phyloP scores from a whole-genome alignment of 192 early-diverging fungal genomes.

The Chytriomyces sp. region DNA sequence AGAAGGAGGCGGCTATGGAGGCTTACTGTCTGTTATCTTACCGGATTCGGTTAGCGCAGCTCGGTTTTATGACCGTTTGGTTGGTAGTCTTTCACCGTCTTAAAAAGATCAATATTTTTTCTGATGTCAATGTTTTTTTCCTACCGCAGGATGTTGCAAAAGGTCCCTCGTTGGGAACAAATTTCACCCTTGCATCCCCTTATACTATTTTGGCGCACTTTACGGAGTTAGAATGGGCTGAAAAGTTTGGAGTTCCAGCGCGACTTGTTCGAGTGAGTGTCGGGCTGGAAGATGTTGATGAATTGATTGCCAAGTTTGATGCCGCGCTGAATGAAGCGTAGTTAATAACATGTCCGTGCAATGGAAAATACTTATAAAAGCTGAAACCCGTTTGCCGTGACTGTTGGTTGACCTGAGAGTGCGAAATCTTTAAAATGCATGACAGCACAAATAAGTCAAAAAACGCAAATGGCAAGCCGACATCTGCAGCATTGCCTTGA shows the following conservation, averaged over 20 bases:
- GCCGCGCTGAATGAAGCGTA: too few relatives aligned
- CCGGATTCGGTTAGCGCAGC: conserved; percentile 57
- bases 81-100: too few relatives aligned
- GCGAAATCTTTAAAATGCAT: too few relatives aligned
- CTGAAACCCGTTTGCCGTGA: too few relatives aligned
- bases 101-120: too few relatives aligned
- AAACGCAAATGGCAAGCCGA: background rate
- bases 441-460: too few relatives aligned
- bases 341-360: too few relatives aligned
- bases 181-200: conserved; percentile 92
- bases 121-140: too few relatives aligned
- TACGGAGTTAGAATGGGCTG: conserved; percentile 92
- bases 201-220: conserved; percentile 97
- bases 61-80: conserved; percentile 80
- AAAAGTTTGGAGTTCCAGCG: conserved; percentile 73
- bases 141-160: conserved; percentile 67
- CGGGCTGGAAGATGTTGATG: conserved; percentile 79
- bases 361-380: too few relatives aligned
- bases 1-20: conserved; percentile 78
- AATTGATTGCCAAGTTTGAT: conserved; percentile 73
- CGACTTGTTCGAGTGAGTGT: conserved; percentile 86
- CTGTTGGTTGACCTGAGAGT: too few relatives aligned
- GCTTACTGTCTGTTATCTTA: conserved; percentile 84
- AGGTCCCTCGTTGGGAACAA: conserved; percentile 95
- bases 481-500: conserved; percentile 21